Percentiles rank a stretch among this genome's conserved stretches.
Conservation (phyloP, 2,329 filamentous ascomycete genomes). For the Ophidiomyces ophidiicola region DNA sequence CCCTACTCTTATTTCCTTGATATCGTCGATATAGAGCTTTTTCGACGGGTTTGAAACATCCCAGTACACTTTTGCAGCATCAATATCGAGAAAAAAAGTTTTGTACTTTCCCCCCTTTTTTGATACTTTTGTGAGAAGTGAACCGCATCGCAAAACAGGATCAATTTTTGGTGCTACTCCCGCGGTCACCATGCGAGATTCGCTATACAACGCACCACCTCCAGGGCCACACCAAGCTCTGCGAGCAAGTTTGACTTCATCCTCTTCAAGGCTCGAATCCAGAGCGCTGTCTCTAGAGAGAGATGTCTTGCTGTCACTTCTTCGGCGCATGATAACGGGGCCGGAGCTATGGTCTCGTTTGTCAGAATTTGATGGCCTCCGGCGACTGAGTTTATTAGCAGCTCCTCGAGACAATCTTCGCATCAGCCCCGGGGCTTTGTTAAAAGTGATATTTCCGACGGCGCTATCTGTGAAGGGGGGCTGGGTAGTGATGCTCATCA, state of each 20-base stretch:
- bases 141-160: conserved; percentile 64
- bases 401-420: conserved; percentile 74
- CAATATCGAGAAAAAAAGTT: conserved; percentile 65
- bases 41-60: conserved; percentile 67
- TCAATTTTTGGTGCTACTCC: conserved; percentile 58
- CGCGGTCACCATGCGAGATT: conserved; percentile 26
- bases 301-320: conserved; percentile 77
- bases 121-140: conserved; percentile 66
- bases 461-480: conserved; percentile 3
- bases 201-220: conserved; percentile 29
- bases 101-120: conserved; percentile 67
- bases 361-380: conserved; percentile 65
- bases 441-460: conserved; percentile 6
- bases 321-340: conserved; percentile 71
- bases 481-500: conserved; percentile 37
- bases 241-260: conserved; percentile 37
- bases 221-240: conserved; percentile 33
- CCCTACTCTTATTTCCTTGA: conserved; percentile 76
- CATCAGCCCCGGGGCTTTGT: conserved; percentile 57
- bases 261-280: conserved; percentile 33
- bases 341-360: conserved; percentile 79
- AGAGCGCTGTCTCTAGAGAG: conserved; percentile 33
- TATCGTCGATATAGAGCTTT: conserved; percentile 86
- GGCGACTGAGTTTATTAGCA: conserved; percentile 53
- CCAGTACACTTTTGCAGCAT: conserved; percentile 80